A percentile compares a stretch with the other conserved stretches of the same genome.
phyloP scores from a whole-genome alignment of 129 eudicot species.

The Chrysanthemum makinoi region DNA sequence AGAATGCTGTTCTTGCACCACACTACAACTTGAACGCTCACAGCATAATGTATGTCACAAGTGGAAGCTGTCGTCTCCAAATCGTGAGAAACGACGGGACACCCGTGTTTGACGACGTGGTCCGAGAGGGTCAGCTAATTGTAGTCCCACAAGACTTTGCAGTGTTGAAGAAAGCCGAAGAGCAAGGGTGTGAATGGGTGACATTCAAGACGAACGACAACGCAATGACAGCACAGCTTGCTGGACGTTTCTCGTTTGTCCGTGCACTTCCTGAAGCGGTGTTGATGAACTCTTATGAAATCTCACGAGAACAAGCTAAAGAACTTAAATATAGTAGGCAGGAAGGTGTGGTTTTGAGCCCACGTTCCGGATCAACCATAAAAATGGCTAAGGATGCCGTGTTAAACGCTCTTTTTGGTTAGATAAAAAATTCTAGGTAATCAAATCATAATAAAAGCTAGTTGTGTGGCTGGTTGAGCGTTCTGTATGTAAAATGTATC shows the following conservation, averaged over 20 bases:
- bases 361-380: conserved; percentile 27
- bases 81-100: conserved; percentile 49
- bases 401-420: conserved; percentile 29
- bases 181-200: conserved; percentile 66
- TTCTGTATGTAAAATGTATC: conserved; percentile 7
- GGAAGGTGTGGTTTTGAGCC: conserved; percentile 53
- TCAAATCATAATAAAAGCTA: conserved; percentile 7
- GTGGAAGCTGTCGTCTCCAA: conserved; percentile 66
- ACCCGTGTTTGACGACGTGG: conserved; percentile 46
- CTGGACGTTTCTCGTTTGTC: conserved; percentile 55
- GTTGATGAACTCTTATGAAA: conserved; percentile 40
- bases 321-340: conserved; percentile 46
- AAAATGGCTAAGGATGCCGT: conserved; percentile 2
- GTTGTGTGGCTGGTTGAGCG: conserved; percentile 3
- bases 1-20: conserved; percentile 70
- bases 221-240: conserved; percentile 40
- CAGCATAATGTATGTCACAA: conserved; percentile 40
- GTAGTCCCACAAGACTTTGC: conserved; percentile 74
- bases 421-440: conserved; percentile 10
- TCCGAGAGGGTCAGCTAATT: conserved; percentile 50
- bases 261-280: conserved; percentile 55
- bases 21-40: conserved; percentile 58
- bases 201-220: conserved; percentile 62
- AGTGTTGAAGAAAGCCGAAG: conserved; percentile 52
- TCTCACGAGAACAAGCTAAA: conserved; percentile 55